Conservation (phyloP, 768 basidiomycete species). For the Auricularia sp. region DNA sequence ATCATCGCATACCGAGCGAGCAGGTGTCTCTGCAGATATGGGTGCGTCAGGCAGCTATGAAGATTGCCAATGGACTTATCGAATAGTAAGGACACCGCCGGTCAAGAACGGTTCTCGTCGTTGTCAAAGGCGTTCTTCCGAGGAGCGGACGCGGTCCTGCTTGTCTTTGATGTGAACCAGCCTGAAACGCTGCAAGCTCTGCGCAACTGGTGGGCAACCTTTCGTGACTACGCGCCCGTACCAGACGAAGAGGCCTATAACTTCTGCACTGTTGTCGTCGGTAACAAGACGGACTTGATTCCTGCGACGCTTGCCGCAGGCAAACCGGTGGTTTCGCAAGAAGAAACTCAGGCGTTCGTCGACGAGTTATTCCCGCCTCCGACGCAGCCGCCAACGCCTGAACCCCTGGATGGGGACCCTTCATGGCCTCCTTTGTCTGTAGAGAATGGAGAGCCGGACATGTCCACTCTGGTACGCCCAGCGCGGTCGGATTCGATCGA, state of each 20-base stretch:
- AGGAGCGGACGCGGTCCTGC: constrained; percentile 70
- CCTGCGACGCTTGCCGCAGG: constrained; percentile 15
- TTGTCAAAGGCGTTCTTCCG: constrained; percentile 78
- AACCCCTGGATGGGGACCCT: not conserved
- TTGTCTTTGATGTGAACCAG: constrained; percentile 72
- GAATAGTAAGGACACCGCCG: constrained; percentile 59
- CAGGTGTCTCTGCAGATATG: constrained; percentile 65
- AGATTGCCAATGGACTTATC: not conserved
- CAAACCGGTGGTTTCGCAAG: constrained; percentile 23
- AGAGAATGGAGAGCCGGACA: not conserved
- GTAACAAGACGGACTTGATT: constrained; percentile 67
- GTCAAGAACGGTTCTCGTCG: constrained; percentile 80
- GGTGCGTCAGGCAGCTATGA: constrained; percentile 24
- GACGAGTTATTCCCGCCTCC: constrained; percentile 43
- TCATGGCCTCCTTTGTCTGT: not conserved
- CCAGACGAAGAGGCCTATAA: constrained; percentile 49
- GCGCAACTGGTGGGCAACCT: constrained; percentile 71
- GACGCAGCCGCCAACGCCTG: not conserved
- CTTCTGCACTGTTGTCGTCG: constrained; percentile 59
- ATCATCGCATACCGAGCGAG: constrained; percentile 38
- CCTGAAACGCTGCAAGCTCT: constrained; percentile 51
- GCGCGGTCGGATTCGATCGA: constrained; percentile 21
- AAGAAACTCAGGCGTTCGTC: constrained; percentile 44
- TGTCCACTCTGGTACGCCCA: constrained; percentile 9
- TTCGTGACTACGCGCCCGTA: constrained; percentile 56